These are phyloP conservation scores for Plectosphaerella plurivora DNA, from an alignment of 2,329 filamentous ascomycete species.

Conservation along the genomic window DNA sequence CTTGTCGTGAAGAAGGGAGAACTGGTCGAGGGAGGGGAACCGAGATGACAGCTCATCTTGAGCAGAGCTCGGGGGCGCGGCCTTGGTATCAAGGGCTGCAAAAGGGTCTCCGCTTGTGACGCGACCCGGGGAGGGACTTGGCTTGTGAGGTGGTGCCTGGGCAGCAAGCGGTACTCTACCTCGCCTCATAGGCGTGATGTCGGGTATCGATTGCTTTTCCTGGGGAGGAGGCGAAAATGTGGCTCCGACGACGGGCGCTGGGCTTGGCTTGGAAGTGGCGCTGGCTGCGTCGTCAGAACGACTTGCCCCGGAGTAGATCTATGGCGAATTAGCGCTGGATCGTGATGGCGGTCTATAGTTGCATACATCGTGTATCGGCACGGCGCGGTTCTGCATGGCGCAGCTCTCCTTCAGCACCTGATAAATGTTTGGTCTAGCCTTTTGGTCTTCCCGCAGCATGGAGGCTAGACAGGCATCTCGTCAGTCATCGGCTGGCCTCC, in stretches of 20 bases:
- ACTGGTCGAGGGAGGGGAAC: constrained; percentile 91
- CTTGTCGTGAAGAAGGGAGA: constrained; percentile 82
- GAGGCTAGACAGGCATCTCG: constrained; percentile 50
- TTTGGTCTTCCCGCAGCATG: constrained; percentile 84
- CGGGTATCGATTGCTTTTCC: constrained; percentile 70
- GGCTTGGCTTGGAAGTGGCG: constrained; percentile 44
- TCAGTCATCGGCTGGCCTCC: constrained; percentile 10
- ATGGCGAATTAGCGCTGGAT: background rate
- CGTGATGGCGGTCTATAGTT: background rate
- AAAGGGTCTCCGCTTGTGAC: constrained; percentile 78
- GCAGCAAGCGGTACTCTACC: constrained; percentile 59
- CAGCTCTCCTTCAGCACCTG: constrained; percentile 85
- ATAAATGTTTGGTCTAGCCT: constrained; percentile 83
- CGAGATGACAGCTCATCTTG: constrained; percentile 76
- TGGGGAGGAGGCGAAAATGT: constrained; percentile 73
- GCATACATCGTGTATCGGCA: constrained; percentile 84
- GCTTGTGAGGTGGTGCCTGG: constrained; percentile 42
- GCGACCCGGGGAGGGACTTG: constrained; percentile 64
- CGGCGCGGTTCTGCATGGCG: constrained; percentile 78
- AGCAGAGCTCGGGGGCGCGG: constrained; percentile 37
- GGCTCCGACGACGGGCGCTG: constrained; percentile 67
- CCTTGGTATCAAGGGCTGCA: constrained; percentile 74
- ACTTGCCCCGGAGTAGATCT: constrained; percentile 71
- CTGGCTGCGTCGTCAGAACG: constrained; percentile 55
- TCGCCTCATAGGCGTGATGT: constrained; percentile 90